Conservation (phyloP, 331 rosid species). For the Saraca asoca region DNA sequence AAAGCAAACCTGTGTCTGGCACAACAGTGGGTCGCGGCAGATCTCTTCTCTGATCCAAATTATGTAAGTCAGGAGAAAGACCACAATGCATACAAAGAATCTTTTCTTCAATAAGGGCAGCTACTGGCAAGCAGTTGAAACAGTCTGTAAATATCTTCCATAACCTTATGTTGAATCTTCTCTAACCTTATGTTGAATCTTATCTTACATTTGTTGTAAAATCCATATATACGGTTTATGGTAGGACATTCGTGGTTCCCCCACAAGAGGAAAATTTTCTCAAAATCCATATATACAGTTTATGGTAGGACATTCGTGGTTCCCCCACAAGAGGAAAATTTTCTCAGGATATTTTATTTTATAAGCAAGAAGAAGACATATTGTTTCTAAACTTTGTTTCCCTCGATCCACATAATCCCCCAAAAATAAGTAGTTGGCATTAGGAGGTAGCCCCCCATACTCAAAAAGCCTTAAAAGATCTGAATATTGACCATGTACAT, state of each 20-base stretch:
- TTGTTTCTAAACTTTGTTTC: slow-evolving; percentile 81
- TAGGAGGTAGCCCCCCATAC: slow-evolving; percentile 87
- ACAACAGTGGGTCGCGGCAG: slow-evolving; percentile 70
- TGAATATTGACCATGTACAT: slow-evolving; percentile 80
- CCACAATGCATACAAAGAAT: slow-evolving; percentile 92
- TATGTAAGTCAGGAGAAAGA: slow-evolving; percentile 71
- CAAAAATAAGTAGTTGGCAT: slow-evolving; percentile 77
- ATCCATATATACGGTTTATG: slow-evolving; percentile 81
- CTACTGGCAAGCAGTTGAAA: slow-evolving; percentile 83
- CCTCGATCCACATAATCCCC: slow-evolving; percentile 93
- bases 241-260: slow-evolving; percentile 90
- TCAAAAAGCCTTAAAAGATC: slow-evolving; percentile 86
- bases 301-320: slow-evolving; percentile 84
- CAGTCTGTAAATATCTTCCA: slow-evolving; percentile 82
- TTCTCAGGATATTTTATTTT: slow-evolving; percentile 78
- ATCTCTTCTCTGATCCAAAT: slow-evolving; percentile 70
- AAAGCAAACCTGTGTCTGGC: slow-evolving; percentile 83
- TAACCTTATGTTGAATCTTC: slow-evolving; percentile 73
- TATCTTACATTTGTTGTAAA: too few species aligned
- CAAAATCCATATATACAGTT: slow-evolving; percentile 84
- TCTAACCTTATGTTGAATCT: slow-evolving; percentile 84
- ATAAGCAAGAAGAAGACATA: slow-evolving; percentile 80
- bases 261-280: slow-evolving; percentile 75
- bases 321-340: slow-evolving; percentile 78
- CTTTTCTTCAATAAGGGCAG: slow-evolving; percentile 82